Percentiles rank a stretch among this genome's conserved stretches.
These are phyloP conservation scores for Cladorrhinum samala DNA, from an alignment of 495 filamentous ascomycete species.

Conservation along the genomic window DNA sequence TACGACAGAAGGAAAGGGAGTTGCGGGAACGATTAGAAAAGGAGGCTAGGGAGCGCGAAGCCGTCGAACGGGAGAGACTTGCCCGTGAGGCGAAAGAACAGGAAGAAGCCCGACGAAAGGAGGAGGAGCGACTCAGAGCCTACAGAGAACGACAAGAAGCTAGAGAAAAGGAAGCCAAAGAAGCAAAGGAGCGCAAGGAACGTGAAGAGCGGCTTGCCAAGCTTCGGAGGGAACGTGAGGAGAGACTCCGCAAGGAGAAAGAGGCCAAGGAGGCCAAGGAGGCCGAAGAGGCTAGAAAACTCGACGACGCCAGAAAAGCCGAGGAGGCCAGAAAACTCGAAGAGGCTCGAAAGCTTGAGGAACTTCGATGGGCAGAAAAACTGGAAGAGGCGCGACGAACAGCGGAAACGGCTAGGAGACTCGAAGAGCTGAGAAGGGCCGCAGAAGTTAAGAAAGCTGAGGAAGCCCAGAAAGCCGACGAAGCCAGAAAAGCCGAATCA, in stretches of 20 bases:
- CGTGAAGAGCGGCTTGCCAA: slow-evolving; percentile 21
- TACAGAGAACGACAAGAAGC: slow-evolving; percentile 11
- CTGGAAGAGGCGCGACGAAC: not conserved
- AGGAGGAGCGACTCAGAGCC: slow-evolving; percentile 8
- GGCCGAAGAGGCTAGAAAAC: not conserved
- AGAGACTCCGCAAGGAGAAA: slow-evolving; percentile 10
- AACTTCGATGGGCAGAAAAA: not conserved
- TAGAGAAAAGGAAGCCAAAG: slow-evolving; percentile 26
- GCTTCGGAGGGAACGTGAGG: slow-evolving; percentile 16
- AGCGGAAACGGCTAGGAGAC: not conserved
- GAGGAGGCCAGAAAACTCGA: slow-evolving; percentile 14
- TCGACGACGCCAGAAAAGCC: slow-evolving; percentile 23
- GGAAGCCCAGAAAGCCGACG: not conserved
- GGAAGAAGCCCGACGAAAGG: slow-evolving; percentile 1
- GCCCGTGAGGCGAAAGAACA: slow-evolving; percentile 3
- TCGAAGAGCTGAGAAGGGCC: not conserved
- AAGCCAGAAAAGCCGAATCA: not conserved
- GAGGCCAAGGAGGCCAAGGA: not conserved
- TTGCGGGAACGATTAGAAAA: slow-evolving; percentile 32
- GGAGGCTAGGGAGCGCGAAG: slow-evolving; percentile 37
- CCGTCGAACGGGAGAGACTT: slow-evolving; percentile 24
- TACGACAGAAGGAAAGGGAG: slow-evolving; percentile 29
- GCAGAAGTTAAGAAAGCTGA: not conserved
- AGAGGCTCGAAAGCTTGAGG: not conserved
- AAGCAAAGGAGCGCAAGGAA: slow-evolving; percentile 39